phyloP scores from a whole-genome alignment of 805 yeast species.

The Starmerella apis region DNA sequence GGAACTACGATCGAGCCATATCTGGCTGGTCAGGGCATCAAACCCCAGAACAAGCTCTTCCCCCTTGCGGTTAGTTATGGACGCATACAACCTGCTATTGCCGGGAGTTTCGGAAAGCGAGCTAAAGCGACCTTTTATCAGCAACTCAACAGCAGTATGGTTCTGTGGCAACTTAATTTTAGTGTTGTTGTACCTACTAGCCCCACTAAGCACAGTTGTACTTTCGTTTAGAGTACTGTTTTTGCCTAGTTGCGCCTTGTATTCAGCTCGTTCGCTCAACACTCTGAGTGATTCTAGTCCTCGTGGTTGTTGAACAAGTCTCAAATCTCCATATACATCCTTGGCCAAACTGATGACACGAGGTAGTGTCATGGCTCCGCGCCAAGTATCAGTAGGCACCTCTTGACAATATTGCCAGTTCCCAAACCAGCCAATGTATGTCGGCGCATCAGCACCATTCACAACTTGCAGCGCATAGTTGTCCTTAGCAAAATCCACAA shows the following conservation, averaged over 20 bases:
- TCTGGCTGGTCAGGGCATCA: constrained; percentile 12
- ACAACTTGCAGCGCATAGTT: constrained; percentile 36
- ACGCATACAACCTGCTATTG: neutral
- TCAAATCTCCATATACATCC: constrained; percentile 9
- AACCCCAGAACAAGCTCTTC: constrained; percentile 18
- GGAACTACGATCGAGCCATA: constrained; percentile 20
- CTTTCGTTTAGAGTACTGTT: neutral
- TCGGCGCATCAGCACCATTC: constrained; percentile 23
- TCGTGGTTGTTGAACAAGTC: constrained; percentile 16
- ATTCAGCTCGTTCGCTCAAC: neutral
- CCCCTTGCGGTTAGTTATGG: constrained; percentile 8
- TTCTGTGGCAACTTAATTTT: neutral
- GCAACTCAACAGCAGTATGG: neutral
- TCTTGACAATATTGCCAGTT: constrained; percentile 36
- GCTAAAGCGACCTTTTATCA: neutral
- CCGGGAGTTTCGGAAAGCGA: constrained; percentile 4
- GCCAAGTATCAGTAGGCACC: constrained; percentile 35
- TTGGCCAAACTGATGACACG: constrained; percentile 9
- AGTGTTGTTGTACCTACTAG: neutral
- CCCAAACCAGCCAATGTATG: constrained; percentile 36
- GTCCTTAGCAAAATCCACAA: constrained; percentile 35
- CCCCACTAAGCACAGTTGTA: too few species aligned
- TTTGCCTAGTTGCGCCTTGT: neutral
- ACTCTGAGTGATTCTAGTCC: constrained; percentile 10
- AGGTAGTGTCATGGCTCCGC: constrained; percentile 32